These are phyloP conservation scores for Pinus albicaulis DNA, from an alignment of 75 land plant species.

Conservation along the genomic window DNA sequence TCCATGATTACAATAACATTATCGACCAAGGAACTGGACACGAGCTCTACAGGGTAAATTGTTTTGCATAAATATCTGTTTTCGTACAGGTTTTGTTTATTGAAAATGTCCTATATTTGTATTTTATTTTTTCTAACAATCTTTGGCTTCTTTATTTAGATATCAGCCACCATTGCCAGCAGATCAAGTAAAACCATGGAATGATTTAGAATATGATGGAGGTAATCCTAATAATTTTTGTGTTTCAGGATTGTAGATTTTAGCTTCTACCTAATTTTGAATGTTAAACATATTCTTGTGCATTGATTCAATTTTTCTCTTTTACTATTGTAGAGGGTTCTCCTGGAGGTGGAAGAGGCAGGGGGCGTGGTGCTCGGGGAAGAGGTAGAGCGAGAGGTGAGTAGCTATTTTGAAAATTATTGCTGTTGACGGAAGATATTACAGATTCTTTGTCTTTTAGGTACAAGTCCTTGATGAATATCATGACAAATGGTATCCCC, in stretches of 20 bases:
- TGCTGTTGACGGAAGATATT: neutral
- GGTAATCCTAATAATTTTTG: conserved; percentile 27
- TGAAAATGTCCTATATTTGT: neutral
- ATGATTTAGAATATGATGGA: conserved; percentile 78
- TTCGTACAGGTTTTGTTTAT: neutral
- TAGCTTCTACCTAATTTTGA: neutral
- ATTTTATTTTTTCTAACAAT: neutral
- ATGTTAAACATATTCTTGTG: neutral
- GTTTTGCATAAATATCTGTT: neutral
- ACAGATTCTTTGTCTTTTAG: neutral
- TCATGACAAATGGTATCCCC: neutral
- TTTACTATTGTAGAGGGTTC: conserved; percentile 43
- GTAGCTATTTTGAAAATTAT: neutral
- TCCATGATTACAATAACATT: conserved; percentile 89
- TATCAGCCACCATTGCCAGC: conserved; percentile 86
- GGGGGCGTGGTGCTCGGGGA: conserved; percentile 48
- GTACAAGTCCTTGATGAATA: neutral
- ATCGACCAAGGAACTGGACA: conserved; percentile 82
- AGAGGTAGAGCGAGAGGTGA: conserved; percentile 45
- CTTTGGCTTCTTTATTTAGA: conserved; percentile 16
- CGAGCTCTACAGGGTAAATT: conserved; percentile 62
- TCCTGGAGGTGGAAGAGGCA: conserved; percentile 38
- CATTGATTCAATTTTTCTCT: neutral
- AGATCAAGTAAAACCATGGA: conserved; percentile 75
- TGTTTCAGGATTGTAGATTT: neutral